Evolutionary conservation across 2,329 filamentous ascomycete species (phyloP).

Genomic region (Aspergillus vadensis): DNA sequence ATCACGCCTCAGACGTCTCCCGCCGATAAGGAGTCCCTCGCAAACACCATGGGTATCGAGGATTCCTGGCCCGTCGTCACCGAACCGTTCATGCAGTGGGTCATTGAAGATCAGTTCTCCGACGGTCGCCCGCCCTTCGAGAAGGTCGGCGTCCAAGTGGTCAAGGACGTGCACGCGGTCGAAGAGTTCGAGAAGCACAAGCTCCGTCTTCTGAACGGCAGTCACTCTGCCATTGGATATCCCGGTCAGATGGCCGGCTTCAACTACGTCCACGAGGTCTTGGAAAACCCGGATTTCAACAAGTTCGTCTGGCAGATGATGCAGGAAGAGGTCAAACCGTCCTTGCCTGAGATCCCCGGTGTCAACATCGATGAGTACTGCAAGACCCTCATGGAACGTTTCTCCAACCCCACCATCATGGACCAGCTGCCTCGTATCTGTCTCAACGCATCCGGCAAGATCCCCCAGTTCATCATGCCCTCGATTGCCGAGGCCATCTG

Average conservation of each 20-base stretch:
- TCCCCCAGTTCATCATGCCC: conserved; percentile 50
- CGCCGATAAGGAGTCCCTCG: conserved; percentile 49
- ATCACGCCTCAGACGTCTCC: conserved; percentile 56
- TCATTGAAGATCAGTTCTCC: conserved; percentile 56
- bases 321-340: conserved; percentile 57
- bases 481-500: conserved; percentile 48
- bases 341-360: conserved; percentile 53
- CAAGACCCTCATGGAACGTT: conserved; percentile 56
- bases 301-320: conserved; percentile 58
- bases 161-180: conserved; percentile 54
- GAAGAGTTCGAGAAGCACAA: conserved; percentile 61
- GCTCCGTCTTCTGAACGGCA: conserved; percentile 57
- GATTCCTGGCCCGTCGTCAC: conserved; percentile 58
- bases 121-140: conserved; percentile 57
- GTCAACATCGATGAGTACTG: conserved; percentile 57
- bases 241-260: conserved; percentile 56
- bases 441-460: conserved; percentile 57
- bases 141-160: conserved; percentile 56
- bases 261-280: conserved; percentile 58
- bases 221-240: conserved; percentile 57
- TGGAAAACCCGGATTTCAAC: conserved; percentile 52
- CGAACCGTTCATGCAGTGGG: conserved; percentile 60
- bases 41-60: conserved; percentile 50
- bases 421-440: conserved; percentile 57
- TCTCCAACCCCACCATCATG: conserved; percentile 60